Conservation (phyloP, 1,284 basidiomycete species). For the Psilocybe mexicana region DNA sequence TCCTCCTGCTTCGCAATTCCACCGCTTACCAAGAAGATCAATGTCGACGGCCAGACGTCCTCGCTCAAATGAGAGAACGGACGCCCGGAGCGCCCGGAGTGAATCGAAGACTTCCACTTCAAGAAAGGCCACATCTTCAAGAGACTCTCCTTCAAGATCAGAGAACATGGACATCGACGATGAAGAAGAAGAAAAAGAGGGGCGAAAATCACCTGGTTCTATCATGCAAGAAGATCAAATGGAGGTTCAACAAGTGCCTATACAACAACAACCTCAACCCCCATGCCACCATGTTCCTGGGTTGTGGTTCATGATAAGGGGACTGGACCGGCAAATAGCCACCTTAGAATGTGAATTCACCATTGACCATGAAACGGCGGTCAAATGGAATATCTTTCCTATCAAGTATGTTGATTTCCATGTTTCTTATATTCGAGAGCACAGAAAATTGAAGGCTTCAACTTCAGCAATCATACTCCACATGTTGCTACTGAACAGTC, state of each 20-base stretch:
- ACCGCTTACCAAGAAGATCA: background rate
- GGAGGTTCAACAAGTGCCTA: background rate
- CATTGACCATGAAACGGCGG: conserved; percentile 27
- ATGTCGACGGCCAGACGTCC: background rate
- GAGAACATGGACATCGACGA: background rate
- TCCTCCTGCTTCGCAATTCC: background rate
- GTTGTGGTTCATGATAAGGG: conserved; percentile 26
- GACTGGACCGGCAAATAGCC: conserved; percentile 15
- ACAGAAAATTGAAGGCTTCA: background rate
- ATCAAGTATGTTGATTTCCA: conserved; percentile 8
- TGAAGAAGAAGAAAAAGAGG: background rate
- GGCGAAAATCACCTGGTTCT: background rate
- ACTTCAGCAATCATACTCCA: background rate
- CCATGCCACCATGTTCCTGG: conserved; percentile 25
- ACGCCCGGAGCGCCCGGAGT: background rate
- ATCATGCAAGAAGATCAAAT: background rate
- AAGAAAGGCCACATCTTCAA: background rate
- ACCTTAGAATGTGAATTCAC: conserved; percentile 23
- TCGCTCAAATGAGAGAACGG: background rate
- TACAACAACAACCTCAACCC: background rate
- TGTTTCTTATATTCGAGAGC: background rate
- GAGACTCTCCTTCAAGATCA: background rate
- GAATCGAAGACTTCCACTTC: background rate
- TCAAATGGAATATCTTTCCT: conserved; percentile 28
- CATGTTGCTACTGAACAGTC: background rate